Percentiles rank a stretch among this genome's conserved stretches.
phyloP scores from a whole-genome alignment of 2,329 filamentous ascomycete genomes.

The Ramularia endophylla region DNA sequence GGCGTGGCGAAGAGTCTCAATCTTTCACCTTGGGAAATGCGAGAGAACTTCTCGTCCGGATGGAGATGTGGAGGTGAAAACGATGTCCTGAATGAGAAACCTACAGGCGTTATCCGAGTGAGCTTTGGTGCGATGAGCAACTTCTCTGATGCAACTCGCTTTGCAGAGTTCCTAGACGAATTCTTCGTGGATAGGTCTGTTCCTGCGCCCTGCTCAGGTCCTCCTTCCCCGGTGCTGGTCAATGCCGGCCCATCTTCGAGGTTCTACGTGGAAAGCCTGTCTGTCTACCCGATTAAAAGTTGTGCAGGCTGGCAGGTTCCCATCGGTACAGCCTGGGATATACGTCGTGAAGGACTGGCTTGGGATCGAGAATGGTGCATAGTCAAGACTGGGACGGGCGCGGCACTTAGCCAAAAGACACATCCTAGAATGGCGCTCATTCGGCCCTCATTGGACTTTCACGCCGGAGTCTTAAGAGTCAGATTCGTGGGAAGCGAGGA shows the following conservation, averaged over 20 bases:
- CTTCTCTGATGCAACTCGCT: slow-evolving; percentile 62
- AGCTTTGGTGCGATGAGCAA: slow-evolving; percentile 92
- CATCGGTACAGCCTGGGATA: slow-evolving; percentile 60
- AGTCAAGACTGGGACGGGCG: slow-evolving; percentile 76
- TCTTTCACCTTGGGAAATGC: slow-evolving; percentile 75
- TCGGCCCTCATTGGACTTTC: slow-evolving; percentile 66
- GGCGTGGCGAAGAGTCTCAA: slow-evolving; percentile 69
- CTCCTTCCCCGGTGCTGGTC: slow-evolving; percentile 7
- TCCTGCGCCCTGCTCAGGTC: not conserved
- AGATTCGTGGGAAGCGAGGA: slow-evolving; percentile 29
- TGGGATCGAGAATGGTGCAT: slow-evolving; percentile 99
- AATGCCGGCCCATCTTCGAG: slow-evolving; percentile 5
- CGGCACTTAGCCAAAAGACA: slow-evolving; percentile 80
- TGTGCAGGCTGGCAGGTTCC: slow-evolving; percentile 76
- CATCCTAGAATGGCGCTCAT: slow-evolving; percentile 85
- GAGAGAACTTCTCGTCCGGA: slow-evolving; percentile 75
- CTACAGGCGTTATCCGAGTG: slow-evolving; percentile 77
- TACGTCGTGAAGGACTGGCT: slow-evolving; percentile 73
- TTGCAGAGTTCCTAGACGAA: slow-evolving; percentile 45
- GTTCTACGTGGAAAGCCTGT: slow-evolving; percentile 43
- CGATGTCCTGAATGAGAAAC: slow-evolving; percentile 76
- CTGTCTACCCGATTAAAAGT: slow-evolving; percentile 89
- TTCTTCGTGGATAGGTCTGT: slow-evolving; percentile 28
- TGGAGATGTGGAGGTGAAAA: slow-evolving; percentile 78
- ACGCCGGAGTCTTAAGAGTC: slow-evolving; percentile 59